Percentiles rank a stretch among this genome's conserved stretches.
Conservation (phyloP, 345 rosid genomes). For the Moringa oleifera region DNA sequence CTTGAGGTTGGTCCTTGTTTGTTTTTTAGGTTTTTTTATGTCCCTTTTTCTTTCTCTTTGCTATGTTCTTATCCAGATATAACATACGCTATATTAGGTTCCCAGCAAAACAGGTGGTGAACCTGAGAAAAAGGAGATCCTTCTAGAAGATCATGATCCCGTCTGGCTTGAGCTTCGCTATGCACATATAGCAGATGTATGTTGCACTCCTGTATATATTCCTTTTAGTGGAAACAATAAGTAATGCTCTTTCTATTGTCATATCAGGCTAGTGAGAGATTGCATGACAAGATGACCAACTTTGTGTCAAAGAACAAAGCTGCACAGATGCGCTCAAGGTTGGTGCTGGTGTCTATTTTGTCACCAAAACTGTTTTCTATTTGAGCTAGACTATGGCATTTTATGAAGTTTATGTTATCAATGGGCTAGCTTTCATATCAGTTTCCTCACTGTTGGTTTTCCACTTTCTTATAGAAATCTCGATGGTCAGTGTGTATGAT, state of each 20-base stretch:
- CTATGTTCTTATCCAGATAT: background rate
- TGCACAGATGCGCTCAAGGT: constrained; percentile 70
- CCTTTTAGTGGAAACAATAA: constrained; percentile 12
- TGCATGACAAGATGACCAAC: constrained; percentile 83
- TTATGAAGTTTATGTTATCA: too few relatives aligned
- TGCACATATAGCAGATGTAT: constrained; percentile 88
- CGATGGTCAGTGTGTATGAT: too few relatives aligned
- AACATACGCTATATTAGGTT: constrained; percentile 36
- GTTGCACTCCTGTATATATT: constrained; percentile 16
- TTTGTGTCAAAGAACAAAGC: constrained; percentile 88
- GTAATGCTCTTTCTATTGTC: constrained; percentile 14
- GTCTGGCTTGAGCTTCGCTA: constrained; percentile 97
- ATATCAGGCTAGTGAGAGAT: constrained; percentile 87
- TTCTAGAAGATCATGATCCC: constrained; percentile 80
- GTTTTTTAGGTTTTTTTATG: constrained; percentile 1
- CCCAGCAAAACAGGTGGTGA: constrained; percentile 70
- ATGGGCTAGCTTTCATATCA: too few relatives aligned
- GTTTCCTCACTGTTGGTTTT: too few relatives aligned
- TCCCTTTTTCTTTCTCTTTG: background rate
- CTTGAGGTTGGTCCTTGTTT: constrained; percentile 45
- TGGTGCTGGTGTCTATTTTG: constrained; percentile 11
- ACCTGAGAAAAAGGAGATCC: constrained; percentile 71
- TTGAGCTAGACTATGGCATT: background rate
- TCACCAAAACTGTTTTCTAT: too few relatives aligned
- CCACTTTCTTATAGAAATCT: too few relatives aligned